Percentiles rank a stretch among this genome's conserved stretches.
Conservation (phyloP, 495 filamentous ascomycete genomes). For the Hypoxylon fragiforme region DNA sequence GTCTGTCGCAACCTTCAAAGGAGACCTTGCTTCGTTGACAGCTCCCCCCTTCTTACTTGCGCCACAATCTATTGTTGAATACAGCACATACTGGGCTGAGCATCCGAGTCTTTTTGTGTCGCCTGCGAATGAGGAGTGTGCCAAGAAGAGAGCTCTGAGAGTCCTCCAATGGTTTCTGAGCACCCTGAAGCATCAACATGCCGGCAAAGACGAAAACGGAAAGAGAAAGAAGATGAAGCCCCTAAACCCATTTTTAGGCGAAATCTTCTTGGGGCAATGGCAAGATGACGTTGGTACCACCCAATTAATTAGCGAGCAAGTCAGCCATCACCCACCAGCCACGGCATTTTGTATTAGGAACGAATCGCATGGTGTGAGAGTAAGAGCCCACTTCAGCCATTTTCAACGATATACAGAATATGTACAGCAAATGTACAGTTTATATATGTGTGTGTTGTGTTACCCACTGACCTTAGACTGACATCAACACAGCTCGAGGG, state of each 20-base stretch:
- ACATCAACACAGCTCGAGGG: conserved; percentile 63
- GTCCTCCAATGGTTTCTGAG: conserved; percentile 88
- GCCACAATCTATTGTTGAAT: conserved; percentile 77
- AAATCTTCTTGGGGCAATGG: conserved; percentile 89
- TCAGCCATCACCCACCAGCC: conserved; percentile 82
- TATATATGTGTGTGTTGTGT: too few relatives aligned
- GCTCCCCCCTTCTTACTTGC: conserved; percentile 85
- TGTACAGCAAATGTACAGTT: too few relatives aligned
- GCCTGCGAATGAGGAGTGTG: conserved; percentile 68
- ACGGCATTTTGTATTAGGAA: conserved; percentile 84
- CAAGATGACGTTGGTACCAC: conserved; percentile 71
- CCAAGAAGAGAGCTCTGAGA: conserved; percentile 72
- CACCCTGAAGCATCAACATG: conserved; percentile 81
- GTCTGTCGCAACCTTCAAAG: conserved; percentile 85
- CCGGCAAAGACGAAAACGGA: conserved; percentile 75
- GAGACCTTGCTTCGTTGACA: conserved; percentile 80
- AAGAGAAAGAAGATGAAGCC: conserved; percentile 82
- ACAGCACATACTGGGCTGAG: conserved; percentile 85
- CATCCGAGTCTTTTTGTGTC: conserved; percentile 78
- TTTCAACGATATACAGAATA: too few relatives aligned
- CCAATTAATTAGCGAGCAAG: conserved; percentile 50
- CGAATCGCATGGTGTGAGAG: conserved; percentile 70
- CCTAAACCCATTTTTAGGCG: conserved; percentile 85
- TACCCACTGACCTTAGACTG: neutral
- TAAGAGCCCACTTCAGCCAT: conserved; percentile 35